Base-by-base conservation (phyloP, 768 basidiomycete genomes). In the Lanmaoa rubissima region DNA sequence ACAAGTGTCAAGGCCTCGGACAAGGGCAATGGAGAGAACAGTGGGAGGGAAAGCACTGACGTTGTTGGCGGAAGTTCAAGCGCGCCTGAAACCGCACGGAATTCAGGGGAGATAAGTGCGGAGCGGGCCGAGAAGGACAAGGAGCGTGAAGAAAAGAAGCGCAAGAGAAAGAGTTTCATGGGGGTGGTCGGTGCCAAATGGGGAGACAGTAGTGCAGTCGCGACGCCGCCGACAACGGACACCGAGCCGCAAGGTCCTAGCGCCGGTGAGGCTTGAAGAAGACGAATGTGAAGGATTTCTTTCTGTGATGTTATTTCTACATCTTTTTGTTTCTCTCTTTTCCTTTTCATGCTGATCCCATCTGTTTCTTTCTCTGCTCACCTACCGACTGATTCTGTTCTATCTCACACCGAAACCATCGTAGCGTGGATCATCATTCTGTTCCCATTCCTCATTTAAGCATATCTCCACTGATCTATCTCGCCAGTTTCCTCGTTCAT, bases 81-180 rank as follows among this genome's bases (percentile, higher is more conserved):
- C 26, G 74, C 73, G 1, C 81, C 79, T 51, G 76, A 75, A 35
- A 76, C 73, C 43, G 60, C 63, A 21, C 74, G 76, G 48, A 75
- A 65, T 53, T 73, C 76, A 24, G 79, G 73, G 32, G 85, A 85
- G 53, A 86, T 87, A 57, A 17, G 67, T 74, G 38, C 55, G 2
- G 43, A 88, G 82, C 72, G 68, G 45, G 72, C 71, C 46, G 80
- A 63, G 83, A 82, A 81, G 67, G 73, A 73, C 50, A 82, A 77
- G 65, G 73, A 74, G 62, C 84, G 84, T 67, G 82, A 79, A 51
- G 77, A 82, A 69, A 81, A 79, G 74, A 79, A 85, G 73, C 85
- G 84, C 69, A 80, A 81, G 61, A 82, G 83, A 74, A 83, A 80
- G 74, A 82, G 85, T 65, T 73, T 72, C 38, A 73, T 72, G 55